Evolutionary conservation across 2,329 filamentous ascomycete species (phyloP).

Genomic region (Pseudogymnoascus sp.): DNA sequence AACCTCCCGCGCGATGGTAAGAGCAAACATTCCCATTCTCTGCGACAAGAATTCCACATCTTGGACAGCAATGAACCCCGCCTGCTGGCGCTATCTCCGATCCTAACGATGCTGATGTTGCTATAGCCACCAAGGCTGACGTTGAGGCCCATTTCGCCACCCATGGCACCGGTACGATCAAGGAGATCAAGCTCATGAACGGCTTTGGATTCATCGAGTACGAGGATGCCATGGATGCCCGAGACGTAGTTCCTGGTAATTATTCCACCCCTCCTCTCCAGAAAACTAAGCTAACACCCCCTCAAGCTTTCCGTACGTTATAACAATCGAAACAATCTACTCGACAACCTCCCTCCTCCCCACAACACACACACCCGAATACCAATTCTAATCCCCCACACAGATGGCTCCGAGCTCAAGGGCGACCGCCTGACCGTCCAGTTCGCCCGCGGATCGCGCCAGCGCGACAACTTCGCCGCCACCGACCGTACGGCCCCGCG

Average conservation of each 20-base stretch:
- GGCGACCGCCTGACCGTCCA: conserved; percentile 95
- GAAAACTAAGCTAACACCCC: conserved; percentile 21
- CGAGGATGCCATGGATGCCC: conserved; percentile 95
- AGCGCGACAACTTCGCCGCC: conserved; percentile 52
- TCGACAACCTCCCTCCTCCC: conserved; percentile 30
- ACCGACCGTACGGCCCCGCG: conserved; percentile 64
- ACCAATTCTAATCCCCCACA: conserved; percentile 23
- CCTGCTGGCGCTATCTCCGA: not conserved
- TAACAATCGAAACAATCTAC: conserved; percentile 24
- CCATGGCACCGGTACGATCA: conserved; percentile 95
- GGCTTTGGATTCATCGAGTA: conserved; percentile 99
- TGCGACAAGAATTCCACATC: conserved; percentile 3
- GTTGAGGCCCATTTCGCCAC: conserved; percentile 92
- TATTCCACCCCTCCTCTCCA: conserved; percentile 19
- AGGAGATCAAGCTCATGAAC: conserved; percentile 99
- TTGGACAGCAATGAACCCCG: conserved; percentile 5
- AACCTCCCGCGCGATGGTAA: conserved; percentile 95
- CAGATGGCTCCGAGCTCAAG: conserved; percentile 97
- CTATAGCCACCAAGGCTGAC: conserved; percentile 85
- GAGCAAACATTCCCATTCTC: conserved; percentile 29
- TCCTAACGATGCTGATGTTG: not conserved
- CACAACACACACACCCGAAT: conserved; percentile 18
- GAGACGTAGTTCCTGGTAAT: conserved; percentile 95
- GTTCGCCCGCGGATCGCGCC: conserved; percentile 84
- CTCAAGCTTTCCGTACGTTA: conserved; percentile 48